phyloP scores from a whole-genome alignment of 495 filamentous ascomycete genomes.

The Amorphotheca resinae region DNA sequence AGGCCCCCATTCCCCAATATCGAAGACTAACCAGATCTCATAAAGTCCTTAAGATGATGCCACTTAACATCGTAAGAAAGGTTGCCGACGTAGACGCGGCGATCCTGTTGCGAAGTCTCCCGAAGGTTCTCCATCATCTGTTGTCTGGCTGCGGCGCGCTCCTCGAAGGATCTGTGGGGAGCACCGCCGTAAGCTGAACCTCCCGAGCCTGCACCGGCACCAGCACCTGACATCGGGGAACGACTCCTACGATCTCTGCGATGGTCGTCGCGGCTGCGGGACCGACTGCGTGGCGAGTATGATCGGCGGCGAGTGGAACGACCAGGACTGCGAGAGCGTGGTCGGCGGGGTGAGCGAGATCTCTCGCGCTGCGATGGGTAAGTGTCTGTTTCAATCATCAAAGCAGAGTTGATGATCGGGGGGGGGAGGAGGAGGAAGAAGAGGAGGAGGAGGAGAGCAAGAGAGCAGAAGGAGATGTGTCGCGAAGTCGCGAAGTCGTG shows the following conservation, averaged over 20 bases:
- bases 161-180: slow-evolving; percentile 65
- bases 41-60: slow-evolving; percentile 99
- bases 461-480: not conserved
- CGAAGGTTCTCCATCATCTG: slow-evolving; percentile 90
- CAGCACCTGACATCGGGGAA: slow-evolving; percentile 73
- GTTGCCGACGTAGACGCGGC: slow-evolving; percentile 93
- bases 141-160: slow-evolving; percentile 75
- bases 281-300: slow-evolving; percentile 86
- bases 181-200: slow-evolving; percentile 43
- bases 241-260: slow-evolving; percentile 67
- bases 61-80: slow-evolving; percentile 99
- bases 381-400: slow-evolving; percentile 27
- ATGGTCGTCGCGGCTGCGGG: slow-evolving; percentile 81
- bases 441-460: not conserved
- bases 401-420: slow-evolving; percentile 4
- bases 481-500: not conserved
- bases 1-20: not conserved
- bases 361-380: slow-evolving; percentile 70
- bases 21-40: slow-evolving; percentile 81
- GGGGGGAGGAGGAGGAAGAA: not conserved
- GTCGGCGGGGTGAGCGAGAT: slow-evolving; percentile 32
- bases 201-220: slow-evolving; percentile 44
- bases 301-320: slow-evolving; percentile 61
- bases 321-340: slow-evolving; percentile 36
- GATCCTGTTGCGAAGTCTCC: slow-evolving; percentile 94